phyloP scores from a whole-genome alignment of 371 early-diverging fungal species.

The Circinella umbellata region DNA sequence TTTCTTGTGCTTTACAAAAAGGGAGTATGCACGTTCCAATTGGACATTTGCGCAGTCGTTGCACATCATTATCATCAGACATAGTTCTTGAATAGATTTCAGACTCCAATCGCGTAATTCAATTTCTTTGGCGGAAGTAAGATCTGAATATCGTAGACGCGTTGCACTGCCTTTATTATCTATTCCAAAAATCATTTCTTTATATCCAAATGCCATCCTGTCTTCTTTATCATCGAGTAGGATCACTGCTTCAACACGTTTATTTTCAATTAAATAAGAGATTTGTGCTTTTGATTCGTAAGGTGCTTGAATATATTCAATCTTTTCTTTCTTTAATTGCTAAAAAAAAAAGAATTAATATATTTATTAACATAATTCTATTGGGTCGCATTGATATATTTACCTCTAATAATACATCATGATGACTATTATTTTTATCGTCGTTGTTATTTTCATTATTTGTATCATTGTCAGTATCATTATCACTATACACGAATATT shows the following conservation, averaged over 20 bases:
- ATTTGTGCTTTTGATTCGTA: conserved; percentile 99
- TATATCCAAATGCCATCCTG: neutral
- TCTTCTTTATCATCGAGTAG: neutral
- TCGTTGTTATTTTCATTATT: neutral
- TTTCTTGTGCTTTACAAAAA: conserved; percentile 10
- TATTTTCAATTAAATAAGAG: conserved; percentile 74
- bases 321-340: conserved; percentile 62
- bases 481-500: neutral
- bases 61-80: neutral
- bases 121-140: neutral
- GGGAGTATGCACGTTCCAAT: conserved; percentile 7
- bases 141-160: neutral
- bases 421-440: neutral
- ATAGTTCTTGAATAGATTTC: conserved; percentile 4
- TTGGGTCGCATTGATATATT: no score
- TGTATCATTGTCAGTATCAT: neutral
- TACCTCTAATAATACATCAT: no score
- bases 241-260: neutral
- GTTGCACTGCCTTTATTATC: neutral
- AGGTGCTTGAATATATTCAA: conserved; percentile 93
- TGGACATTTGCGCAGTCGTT: conserved; percentile 10
- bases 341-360: conserved; percentile 20
- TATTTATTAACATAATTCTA: no score
- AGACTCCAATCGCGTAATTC: conserved; percentile 10
- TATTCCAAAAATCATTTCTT: neutral